Conservation (phyloP, 177 flowering plant genomes). For the Vitis hybrid region DNA sequence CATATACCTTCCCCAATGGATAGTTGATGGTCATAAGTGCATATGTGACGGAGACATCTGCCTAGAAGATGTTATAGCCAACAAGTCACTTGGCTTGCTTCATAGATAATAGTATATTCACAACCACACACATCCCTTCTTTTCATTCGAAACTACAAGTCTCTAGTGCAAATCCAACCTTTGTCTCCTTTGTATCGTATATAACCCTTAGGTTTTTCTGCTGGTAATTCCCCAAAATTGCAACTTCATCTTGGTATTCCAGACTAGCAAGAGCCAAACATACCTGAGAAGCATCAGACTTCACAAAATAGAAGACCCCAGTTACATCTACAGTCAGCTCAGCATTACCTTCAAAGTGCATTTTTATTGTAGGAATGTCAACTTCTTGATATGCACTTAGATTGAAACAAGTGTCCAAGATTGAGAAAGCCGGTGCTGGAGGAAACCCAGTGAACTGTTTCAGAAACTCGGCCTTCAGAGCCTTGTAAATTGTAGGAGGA, state of each 20-base stretch:
- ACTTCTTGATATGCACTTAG: constrained; percentile 63
- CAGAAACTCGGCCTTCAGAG: constrained; percentile 56
- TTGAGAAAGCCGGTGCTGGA: constrained; percentile 63
- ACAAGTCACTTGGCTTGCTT: constrained; percentile 6
- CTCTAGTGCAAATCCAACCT: constrained; percentile 77
- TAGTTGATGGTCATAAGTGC: no score
- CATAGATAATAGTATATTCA: background rate
- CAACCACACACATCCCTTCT: background rate
- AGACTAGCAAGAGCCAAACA: constrained; percentile 88
- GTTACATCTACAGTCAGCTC: constrained; percentile 56
- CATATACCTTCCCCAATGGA: no score
- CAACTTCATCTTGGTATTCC: constrained; percentile 55
- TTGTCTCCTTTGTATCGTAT: constrained; percentile 59
- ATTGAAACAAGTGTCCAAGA: constrained; percentile 80
- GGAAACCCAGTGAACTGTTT: constrained; percentile 73
- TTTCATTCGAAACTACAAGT: constrained; percentile 47
- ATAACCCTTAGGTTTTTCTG: constrained; percentile 79
- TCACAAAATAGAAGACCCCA: constrained; percentile 74
- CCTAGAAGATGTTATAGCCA: constrained; percentile 1
- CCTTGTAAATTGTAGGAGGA: constrained; percentile 58
- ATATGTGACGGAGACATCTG: no score
- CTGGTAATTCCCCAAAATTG: constrained; percentile 81
- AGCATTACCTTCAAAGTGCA: constrained; percentile 59
- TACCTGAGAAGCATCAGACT: constrained; percentile 75
- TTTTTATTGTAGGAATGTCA: constrained; percentile 50